phyloP scores from a whole-genome alignment of 2,329 filamentous ascomycete genomes.

The Trichoderma sp. region DNA sequence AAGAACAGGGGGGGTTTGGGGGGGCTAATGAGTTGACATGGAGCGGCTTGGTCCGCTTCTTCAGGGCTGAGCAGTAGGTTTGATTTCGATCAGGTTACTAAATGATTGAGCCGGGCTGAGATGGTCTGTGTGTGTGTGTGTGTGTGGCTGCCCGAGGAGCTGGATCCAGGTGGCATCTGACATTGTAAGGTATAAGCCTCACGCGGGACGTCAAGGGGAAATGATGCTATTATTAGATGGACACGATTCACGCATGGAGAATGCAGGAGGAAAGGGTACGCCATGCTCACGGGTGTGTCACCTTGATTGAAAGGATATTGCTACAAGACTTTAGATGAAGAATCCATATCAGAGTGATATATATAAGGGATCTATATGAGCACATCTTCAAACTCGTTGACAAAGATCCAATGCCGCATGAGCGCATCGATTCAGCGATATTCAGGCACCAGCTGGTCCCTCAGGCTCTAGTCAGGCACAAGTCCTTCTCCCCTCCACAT shows the following conservation, averaged over 20 bases:
- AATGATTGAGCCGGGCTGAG: neutral
- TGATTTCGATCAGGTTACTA: constrained; percentile 14
- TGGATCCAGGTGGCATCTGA: too few relatives aligned
- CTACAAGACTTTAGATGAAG: neutral
- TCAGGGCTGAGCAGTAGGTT: neutral
- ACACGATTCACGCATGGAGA: neutral
- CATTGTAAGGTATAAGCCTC: neutral
- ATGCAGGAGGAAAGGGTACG: neutral
- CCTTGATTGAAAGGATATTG: neutral
- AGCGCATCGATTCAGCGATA: constrained; percentile 2
- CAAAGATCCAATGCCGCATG: neutral
- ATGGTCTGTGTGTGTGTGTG: constrained; percentile 18
- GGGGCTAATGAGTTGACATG: neutral
- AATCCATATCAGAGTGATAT: too few relatives aligned
- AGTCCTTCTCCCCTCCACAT: too few relatives aligned
- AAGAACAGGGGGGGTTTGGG: constrained; percentile 3
- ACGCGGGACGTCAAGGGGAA: neutral
- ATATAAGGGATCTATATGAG: neutral
- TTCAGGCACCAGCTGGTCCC: neutral
- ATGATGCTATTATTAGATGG: constrained; percentile 8
- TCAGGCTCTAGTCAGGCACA: constrained; percentile 16
- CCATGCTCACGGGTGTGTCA: neutral
- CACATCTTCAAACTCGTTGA: neutral
- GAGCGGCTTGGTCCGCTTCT: constrained; percentile 22
- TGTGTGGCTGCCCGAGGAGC: constrained; percentile 2